Evolutionary conservation across 352 stramenopile genomes (phyloP), one percentile per base, ranked within the genome.

Genomic region (Elongisporangium anandrum): DNA sequence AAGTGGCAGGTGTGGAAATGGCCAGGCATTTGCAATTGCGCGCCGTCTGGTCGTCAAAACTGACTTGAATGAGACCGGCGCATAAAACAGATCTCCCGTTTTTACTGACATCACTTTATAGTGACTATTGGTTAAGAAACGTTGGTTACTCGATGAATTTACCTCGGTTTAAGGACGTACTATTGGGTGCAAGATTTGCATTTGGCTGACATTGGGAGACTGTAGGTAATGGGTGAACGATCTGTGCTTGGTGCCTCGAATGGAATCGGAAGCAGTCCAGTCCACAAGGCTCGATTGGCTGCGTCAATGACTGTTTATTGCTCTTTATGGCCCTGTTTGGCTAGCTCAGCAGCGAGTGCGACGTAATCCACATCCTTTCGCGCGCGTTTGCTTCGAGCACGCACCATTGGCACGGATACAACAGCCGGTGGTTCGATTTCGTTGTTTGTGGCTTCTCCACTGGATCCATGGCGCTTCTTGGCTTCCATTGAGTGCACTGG

Each of bases 341-440:
- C 60, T 26, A 90, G 54, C 53, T 87, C 57, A 61, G 81, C 80
- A 15, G 77, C 77, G 15, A 90, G 63, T n/a, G 78, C 77, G 48
- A 88, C 73, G 54, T 90, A 90, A 53, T 90, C 78, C 19, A 90
- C 80, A 15, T 77, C 73, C 49, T 84, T 88, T 51, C 78, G 75
- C 13, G 56, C 45, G 7, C 80, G 77, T 22, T 90, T 90, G 52
- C 66, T 77, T 41, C 74, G 69, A 12, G 56, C 68, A 10, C 52
- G 58, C 4, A 45, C 68, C 52, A 70, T 51, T 4, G 65, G 57
- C 41, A 20, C 20, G 20, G 52, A 45, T 4, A 45, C 34, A 45
- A 45, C 55, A 39, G 24, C 23, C 21, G 57, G 54, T 3, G 47
- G 20, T 29, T 68, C 64, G 21, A 15, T 54, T 45, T 2, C 34